Base-by-base conservation (phyloP, 306 rosid genomes). In the Cyamopsis tetragonoloba region DNA sequence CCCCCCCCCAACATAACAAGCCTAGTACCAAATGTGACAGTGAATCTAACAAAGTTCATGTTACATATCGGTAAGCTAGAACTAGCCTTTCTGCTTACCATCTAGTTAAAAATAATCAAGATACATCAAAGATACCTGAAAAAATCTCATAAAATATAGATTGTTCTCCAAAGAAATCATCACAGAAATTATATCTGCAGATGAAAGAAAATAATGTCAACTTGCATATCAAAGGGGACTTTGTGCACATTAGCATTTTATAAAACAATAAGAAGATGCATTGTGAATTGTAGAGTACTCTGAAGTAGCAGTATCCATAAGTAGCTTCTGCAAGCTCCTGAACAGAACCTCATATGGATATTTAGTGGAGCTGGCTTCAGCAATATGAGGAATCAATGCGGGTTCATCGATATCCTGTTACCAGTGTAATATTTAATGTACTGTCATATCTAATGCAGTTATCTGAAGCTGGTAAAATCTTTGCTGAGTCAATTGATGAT, bases 321-420 rank as follows among this genome's bases (percentile, higher is more conserved):
- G 89, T 81, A 91, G 89, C 80, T 88, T 91, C 77, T 91, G 97
- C 77, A 91, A 84, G 84, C 96, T 91, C 86, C 96, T 82, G 71
- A 91, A 91, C 68, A 91, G 91, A 51, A 86, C 92, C 68, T 91
- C 97, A 1, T 91, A 91, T 3, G 97, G 92, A 73, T 91, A 88
- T 82, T 88, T 91, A 61, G 6, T 77, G 51, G 92, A 82, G 79
- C 89, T 86, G 56, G 97, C 96, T 88, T 88, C 97, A 55, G 97
- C 91, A 68, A 88, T 88, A 83, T 88, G 96, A 56, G 97, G 96
- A 81, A 88, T 88, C 74, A 91, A 72, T 14, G 97, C 92, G 46
- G 96, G 92, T 72, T 91, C 96, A 56, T 91, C 97, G 70, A 91
- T 83, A 75, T 84, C 96, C 96, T 91, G 86, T 41, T 66, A 49